Percentiles rank a stretch among this genome's conserved stretches.
These are phyloP conservation scores for Talaromyces sp. DNA, from an alignment of 2,329 filamentous ascomycete genomes.

Conservation along the genomic window DNA sequence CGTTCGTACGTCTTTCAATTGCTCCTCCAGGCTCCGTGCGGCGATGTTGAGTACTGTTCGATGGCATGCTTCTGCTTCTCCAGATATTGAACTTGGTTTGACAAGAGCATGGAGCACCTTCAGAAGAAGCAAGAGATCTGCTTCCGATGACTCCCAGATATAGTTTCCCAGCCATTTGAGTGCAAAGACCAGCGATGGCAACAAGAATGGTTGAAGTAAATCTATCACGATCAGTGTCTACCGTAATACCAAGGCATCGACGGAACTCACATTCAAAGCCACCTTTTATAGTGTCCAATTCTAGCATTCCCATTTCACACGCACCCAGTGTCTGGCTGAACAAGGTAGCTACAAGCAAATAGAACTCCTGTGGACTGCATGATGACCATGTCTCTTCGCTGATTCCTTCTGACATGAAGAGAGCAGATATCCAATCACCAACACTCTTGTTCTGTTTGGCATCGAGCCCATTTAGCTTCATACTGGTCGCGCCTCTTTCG, in stretches of 20 bases:
- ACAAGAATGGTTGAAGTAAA: slow-evolving; percentile 60
- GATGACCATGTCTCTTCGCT: slow-evolving; percentile 63
- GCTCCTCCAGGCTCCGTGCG: slow-evolving; percentile 50
- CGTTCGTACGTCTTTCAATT: slow-evolving; percentile 50
- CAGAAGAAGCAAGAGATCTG: slow-evolving; percentile 52
- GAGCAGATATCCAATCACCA: slow-evolving; percentile 58
- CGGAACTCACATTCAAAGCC: slow-evolving; percentile 57
- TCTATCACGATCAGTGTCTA: slow-evolving; percentile 38
- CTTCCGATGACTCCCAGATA: slow-evolving; percentile 49
- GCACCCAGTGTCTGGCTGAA: slow-evolving; percentile 61
- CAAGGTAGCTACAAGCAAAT: slow-evolving; percentile 59
- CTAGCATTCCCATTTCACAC: slow-evolving; percentile 54
- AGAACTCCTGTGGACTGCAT: slow-evolving; percentile 64
- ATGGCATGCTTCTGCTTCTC: slow-evolving; percentile 61
- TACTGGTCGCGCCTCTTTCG: slow-evolving; percentile 44
- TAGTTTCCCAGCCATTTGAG: slow-evolving; percentile 59
- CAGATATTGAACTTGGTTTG: slow-evolving; percentile 55
- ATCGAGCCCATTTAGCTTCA: slow-evolving; percentile 50
- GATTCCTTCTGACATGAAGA: slow-evolving; percentile 62
- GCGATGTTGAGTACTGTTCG: slow-evolving; percentile 57
- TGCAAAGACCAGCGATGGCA: slow-evolving; percentile 59
- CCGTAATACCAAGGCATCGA: background rate
- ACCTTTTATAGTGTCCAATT: slow-evolving; percentile 57
- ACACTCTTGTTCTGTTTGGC: slow-evolving; percentile 58
- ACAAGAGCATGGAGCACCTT: slow-evolving; percentile 57